phyloP scores from a whole-genome alignment of 2,329 filamentous ascomycete species.

The Alternaria arbusti region DNA sequence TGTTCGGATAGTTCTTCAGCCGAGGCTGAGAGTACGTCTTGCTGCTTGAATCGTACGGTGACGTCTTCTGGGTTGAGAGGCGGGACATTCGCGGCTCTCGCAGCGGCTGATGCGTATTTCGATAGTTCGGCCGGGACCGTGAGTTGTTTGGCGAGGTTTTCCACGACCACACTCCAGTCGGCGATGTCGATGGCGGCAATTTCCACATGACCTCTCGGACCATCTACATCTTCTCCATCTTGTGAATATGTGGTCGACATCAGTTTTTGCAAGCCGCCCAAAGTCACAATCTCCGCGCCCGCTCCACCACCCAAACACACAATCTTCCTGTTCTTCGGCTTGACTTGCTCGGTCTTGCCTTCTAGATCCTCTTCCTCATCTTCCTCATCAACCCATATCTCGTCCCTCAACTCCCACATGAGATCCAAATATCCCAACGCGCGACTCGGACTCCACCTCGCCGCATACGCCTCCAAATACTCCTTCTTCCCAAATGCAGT shows the following conservation, averaged over 20 bases:
- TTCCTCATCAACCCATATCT: constrained; percentile 8
- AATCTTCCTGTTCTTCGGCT: constrained; percentile 44
- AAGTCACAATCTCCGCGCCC: constrained; percentile 70
- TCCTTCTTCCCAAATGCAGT: constrained; percentile 76
- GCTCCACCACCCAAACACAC: constrained; percentile 70
- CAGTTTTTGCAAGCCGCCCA: constrained; percentile 61
- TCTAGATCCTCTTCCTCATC: neutral
- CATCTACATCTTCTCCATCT: neutral
- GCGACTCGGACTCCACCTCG: constrained; percentile 87
- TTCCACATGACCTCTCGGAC: constrained; percentile 18
- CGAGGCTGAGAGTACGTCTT: constrained; percentile 57
- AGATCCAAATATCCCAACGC: constrained; percentile 81
- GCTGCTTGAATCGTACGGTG: constrained; percentile 54
- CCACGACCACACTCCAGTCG: constrained; percentile 72
- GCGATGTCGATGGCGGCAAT: constrained; percentile 81
- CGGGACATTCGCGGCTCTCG: constrained; percentile 49
- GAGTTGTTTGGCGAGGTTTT: constrained; percentile 64
- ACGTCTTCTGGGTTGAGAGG: constrained; percentile 43
- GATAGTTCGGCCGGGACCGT: constrained; percentile 57
- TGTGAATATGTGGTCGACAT: constrained; percentile 19
- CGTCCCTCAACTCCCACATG: constrained; percentile 50
- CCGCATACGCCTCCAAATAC: constrained; percentile 81
- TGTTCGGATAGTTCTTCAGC: constrained; percentile 44
- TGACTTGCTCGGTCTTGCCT: neutral
- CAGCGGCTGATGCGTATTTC: constrained; percentile 56